Conservation (phyloP, 1,284 basidiomycete genomes). For the Ustilago cynodontis region DNA sequence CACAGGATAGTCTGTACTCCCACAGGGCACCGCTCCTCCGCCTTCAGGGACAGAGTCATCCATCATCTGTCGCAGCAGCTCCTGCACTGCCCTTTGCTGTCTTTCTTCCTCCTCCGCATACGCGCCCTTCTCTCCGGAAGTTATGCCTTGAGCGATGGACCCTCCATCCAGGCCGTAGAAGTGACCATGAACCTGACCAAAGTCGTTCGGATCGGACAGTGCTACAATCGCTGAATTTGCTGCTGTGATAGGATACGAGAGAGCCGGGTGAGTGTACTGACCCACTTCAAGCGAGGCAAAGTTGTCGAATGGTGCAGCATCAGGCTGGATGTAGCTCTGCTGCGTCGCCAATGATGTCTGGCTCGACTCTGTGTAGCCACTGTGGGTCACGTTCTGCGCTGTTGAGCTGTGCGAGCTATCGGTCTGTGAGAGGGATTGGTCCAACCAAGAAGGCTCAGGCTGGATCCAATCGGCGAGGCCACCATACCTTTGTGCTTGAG, state of each 20-base stretch:
- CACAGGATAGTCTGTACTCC: background rate
- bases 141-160: slow-evolving; percentile 15
- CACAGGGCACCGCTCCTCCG: background rate
- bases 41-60: background rate
- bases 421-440: slow-evolving; percentile 1
- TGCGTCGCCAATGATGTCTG: background rate
- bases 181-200: slow-evolving; percentile 17
- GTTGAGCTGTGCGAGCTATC: background rate
- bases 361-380: background rate
- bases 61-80: slow-evolving; percentile 10
- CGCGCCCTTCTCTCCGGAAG: background rate
- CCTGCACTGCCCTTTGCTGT: slow-evolving; percentile 23
- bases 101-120: slow-evolving; percentile 15
- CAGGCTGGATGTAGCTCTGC: background rate
- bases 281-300: background rate
- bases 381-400: background rate
- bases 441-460: slow-evolving; percentile 20
- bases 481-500: background rate
- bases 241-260: background rate
- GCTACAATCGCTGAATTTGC: slow-evolving; percentile 27
- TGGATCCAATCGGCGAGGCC: slow-evolving; percentile 23
- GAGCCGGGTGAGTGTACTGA: background rate
- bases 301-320: background rate
- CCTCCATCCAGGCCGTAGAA: slow-evolving; percentile 26
- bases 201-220: slow-evolving; percentile 21